Conservation (phyloP, 352 stramenopile species). For the Pilasporangium apinafurcum region DNA sequence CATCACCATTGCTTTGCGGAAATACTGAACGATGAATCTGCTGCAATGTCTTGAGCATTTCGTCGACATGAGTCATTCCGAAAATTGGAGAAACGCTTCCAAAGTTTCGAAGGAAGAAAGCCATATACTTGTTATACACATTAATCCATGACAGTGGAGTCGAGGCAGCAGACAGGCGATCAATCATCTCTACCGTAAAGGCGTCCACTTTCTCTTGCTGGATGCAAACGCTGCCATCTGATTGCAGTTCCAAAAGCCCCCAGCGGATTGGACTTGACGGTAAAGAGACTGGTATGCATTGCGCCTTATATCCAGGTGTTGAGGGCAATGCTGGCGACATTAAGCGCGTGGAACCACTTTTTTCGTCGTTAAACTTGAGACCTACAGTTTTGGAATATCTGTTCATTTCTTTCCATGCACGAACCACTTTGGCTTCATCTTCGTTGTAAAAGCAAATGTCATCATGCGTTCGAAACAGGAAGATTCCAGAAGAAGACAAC, state of each 20-base stretch:
- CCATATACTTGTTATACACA: slow-evolving; percentile 61
- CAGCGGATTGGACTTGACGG: slow-evolving; percentile 28
- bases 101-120: slow-evolving; percentile 46
- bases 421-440: slow-evolving; percentile 18
- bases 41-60: slow-evolving; percentile 21
- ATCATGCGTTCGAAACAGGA: slow-evolving; percentile 39
- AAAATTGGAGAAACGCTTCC: slow-evolving; percentile 26
- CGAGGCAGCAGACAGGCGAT: slow-evolving; percentile 16
- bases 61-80: slow-evolving; percentile 13
- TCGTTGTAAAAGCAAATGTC: slow-evolving; percentile 41
- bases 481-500: slow-evolving; percentile 16
- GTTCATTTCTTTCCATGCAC: slow-evolving; percentile 31
- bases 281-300: slow-evolving; percentile 9
- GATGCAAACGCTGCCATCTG: slow-evolving; percentile 28
- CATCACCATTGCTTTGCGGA: slow-evolving; percentile 20
- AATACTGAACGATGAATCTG: slow-evolving; percentile 28
- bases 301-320: too few relatives aligned
- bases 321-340: too few relatives aligned
- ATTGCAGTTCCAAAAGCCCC: slow-evolving; percentile 33
- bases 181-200: slow-evolving; percentile 32
- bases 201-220: slow-evolving; percentile 19
- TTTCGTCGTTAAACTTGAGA: slow-evolving; percentile 30
- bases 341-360: slow-evolving; percentile 29
- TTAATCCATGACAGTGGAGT: slow-evolving; percentile 34
- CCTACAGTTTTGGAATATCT: slow-evolving; percentile 10